Base-by-base conservation (phyloP, 306 rosid species). In the Fagus sylvatica region DNA sequence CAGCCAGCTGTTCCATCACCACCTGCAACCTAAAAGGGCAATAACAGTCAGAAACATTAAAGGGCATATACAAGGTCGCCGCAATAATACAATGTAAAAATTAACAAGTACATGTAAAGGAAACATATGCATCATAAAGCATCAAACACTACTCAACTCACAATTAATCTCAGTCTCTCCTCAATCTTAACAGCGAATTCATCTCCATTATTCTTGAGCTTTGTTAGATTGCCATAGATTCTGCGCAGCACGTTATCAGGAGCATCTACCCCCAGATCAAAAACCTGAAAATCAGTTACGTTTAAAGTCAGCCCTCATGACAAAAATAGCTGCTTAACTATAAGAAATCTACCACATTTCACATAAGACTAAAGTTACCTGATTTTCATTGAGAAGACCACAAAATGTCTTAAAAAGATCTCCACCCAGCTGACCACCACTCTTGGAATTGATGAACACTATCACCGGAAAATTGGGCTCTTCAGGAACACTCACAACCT, bases 1-100 rank as follows among this genome's bases (percentile, higher is more conserved):
- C 99, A 95, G n/a, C 98, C 94, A 48, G 99, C 99, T 22, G 99
- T 95, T 85, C 99, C 99, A 87, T 95, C 99, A 60, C 99, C 99
- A 68, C 99, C 99, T 54, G 98, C 99, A 91, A 93, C 99, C 99
- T 95, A 78, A 61, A 61, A 17, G 41, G 46, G 73, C 53, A 71
- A 7, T 22, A 41, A 54, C 37, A 75, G 75, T 71, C 28, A 81
- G 79, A 69, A 60, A 82, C 48, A 66, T 49, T 30, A 77, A 60
- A 68, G 53, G 62, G 17, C 43, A 69, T 77, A 76, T 59, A 46
- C 67, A 48, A 76, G 79, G 67, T 41, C 49, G 36, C 64, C 5
- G 2, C 39, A 40, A 22, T 7, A 70, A 40, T 51, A 61, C 11
- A 6, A 34, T 19, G 6, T 13, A 69, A 55, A 22, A 61, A 15